Evolutionary conservation across 2,329 filamentous ascomycete genomes (phyloP), one percentile per base, ranked within the genome.

Genomic region (Cyphellophora attinorum): DNA sequence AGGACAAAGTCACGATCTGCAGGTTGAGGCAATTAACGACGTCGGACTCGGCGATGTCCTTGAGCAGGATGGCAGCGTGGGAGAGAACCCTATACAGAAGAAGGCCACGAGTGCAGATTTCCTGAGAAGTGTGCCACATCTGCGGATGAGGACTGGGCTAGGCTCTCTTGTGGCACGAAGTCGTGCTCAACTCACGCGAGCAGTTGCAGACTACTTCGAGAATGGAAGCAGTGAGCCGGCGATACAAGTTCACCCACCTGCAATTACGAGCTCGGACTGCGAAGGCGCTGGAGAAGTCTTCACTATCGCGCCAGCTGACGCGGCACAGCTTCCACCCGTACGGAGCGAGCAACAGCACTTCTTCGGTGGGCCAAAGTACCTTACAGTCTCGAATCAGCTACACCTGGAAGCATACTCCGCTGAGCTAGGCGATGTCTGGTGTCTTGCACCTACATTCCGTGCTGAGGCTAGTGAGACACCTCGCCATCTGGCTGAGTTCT

Each of bases 241-340:
- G 3, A 63, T 62, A 40, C 61, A 96, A 60, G 85, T 84, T 5
- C 89, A 96, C 48, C 85, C 91, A 3, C 91, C 91, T 4, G 79
- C 96, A 51, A 84, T 98, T 51, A 96, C 91, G 2, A 95, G 89
- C 1, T 94, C 89, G 0, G 91, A 98, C 52, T 98, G 91, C 52
- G 91, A 98, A 63, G 91, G 91, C 3, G 91, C 88, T 2, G 91
- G 91, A 1, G 88, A 96, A 55, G 89, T 93, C 12, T 98, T 98
- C 52, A 76, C 76, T 6, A 65, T 96, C 23, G 55, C 66, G 13
- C 66, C 74, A 14, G 36, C 37, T 25, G 44, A 38, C 25, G 16
- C 8, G 8, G 32, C 38, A 25, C 25, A 23, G 18, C n/a, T 42
- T 37, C 18, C 36, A 38, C 27, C 19, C 12, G 19, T 31, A n/a